A percentile compares a stretch with the other conserved stretches of the same genome.
phyloP scores from a whole-genome alignment of 2,329 filamentous ascomycete genomes.

The Coleophoma eucalyptorum region DNA sequence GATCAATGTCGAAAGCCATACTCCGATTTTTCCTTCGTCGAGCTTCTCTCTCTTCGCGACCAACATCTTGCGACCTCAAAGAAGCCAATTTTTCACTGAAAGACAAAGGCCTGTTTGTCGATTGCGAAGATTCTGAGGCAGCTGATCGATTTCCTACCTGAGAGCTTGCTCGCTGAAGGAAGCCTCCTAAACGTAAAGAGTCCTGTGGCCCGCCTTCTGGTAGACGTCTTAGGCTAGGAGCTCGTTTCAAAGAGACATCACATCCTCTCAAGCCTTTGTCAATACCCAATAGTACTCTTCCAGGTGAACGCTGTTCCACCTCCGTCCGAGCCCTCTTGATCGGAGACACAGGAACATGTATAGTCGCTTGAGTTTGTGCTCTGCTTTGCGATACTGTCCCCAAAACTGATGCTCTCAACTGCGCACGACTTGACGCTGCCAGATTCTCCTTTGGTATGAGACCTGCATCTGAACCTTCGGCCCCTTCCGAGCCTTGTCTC shows the following conservation, averaged over 20 bases:
- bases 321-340: slow-evolving; percentile 55
- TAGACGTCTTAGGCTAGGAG: slow-evolving; percentile 45
- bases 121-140: slow-evolving; percentile 12
- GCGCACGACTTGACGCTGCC: slow-evolving; percentile 17
- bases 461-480: slow-evolving; percentile 15
- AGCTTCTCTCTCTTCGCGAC: slow-evolving; percentile 45
- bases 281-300: slow-evolving; percentile 77
- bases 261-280: slow-evolving; percentile 80
- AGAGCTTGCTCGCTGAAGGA: slow-evolving; percentile 38
- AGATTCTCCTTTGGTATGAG: slow-evolving; percentile 17
- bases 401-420: slow-evolving; percentile 19
- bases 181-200: slow-evolving; percentile 30
- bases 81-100: slow-evolving; percentile 87
- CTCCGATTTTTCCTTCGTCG: slow-evolving; percentile 50
- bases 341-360: slow-evolving; percentile 75
- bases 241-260: slow-evolving; percentile 80
- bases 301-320: slow-evolving; percentile 66
- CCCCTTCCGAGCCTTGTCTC: slow-evolving; percentile 21
- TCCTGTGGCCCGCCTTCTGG: slow-evolving; percentile 24
- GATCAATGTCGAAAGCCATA: slow-evolving; percentile 52
- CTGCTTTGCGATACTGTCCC: slow-evolving; percentile 19
- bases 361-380: slow-evolving; percentile 29
- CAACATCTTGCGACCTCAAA: slow-evolving; percentile 53
- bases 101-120: slow-evolving; percentile 30
- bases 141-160: slow-evolving; percentile 16